These are phyloP conservation scores for Moesziomyces sp. DNA, from an alignment of 1,284 basidiomycete species.

Conservation along the genomic window DNA sequence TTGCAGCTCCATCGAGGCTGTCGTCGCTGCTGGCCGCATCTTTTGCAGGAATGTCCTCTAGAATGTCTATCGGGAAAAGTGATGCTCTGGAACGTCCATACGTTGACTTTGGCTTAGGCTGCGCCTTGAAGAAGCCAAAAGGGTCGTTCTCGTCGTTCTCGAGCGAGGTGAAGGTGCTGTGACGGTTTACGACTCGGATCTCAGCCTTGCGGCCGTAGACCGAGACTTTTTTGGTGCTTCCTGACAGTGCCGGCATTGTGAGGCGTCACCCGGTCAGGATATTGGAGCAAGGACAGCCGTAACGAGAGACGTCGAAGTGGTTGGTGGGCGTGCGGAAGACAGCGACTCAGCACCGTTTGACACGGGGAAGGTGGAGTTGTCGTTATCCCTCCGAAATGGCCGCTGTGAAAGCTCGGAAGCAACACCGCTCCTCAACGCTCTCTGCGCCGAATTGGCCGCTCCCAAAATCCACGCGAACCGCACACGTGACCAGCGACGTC, in stretches of 20 bases:
- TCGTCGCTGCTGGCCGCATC: conserved; percentile 1
- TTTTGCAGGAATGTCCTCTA: background rate
- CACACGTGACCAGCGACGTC: conserved; percentile 22
- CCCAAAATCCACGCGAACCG: conserved; percentile 16
- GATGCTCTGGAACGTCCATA: conserved; percentile 30
- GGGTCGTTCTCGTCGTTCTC: conserved; percentile 40
- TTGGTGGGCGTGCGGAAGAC: background rate
- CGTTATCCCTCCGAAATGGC: background rate
- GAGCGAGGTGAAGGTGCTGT: conserved; percentile 24
- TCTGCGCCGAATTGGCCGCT: background rate
- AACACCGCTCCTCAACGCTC: conserved; percentile 5
- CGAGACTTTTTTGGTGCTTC: conserved; percentile 44
- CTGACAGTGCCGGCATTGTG: conserved; percentile 34
- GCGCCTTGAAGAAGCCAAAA: conserved; percentile 38
- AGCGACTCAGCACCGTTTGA: background rate
- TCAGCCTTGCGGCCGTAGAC: conserved; percentile 43
- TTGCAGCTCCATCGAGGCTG: conserved; percentile 1
- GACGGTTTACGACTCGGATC: conserved; percentile 29
- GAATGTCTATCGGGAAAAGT: conserved; percentile 4
- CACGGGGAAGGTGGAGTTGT: background rate
- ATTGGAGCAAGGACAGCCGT: too few relatives aligned
- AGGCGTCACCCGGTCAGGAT: too few relatives aligned
- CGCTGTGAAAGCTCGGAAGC: background rate
- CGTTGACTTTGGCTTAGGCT: conserved; percentile 18
- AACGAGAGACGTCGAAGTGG: conserved; percentile 1